Percentiles rank a stretch among this genome's conserved stretches.
Evolutionary conservation across 148 eudicot genomes (phyloP).

Genomic region (Talinum fruticosum): DNA sequence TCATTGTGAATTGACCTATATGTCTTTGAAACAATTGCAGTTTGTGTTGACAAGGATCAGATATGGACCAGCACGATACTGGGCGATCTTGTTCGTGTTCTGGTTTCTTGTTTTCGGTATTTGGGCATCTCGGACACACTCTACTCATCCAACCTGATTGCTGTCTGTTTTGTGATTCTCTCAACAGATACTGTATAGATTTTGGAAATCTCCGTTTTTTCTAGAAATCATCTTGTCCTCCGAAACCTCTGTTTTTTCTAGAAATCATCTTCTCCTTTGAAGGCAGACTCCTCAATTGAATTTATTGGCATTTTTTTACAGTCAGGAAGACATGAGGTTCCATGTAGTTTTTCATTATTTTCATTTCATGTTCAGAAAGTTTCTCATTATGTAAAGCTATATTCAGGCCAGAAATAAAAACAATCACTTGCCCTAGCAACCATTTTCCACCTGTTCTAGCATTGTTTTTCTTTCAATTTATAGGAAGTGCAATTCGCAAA

Average conservation of each 20-base stretch:
- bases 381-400: background rate
- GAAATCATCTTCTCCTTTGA: background rate
- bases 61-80: slow-evolving; percentile 92
- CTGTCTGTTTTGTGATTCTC: slow-evolving; percentile 6
- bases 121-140: slow-evolving; percentile 91
- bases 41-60: slow-evolving; percentile 79
- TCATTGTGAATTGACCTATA: background rate
- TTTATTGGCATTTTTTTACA: background rate
- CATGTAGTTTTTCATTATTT: background rate
- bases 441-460: background rate
- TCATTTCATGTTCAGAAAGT: background rate
- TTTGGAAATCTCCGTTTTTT: background rate
- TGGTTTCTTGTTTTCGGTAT: slow-evolving; percentile 98
- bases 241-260: background rate
- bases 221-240: too few species aligned
- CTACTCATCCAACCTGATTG: slow-evolving; percentile 42
- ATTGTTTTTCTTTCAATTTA: background rate
- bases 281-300: background rate
- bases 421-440: background rate
- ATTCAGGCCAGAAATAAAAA: background rate
- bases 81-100: slow-evolving; percentile 93
- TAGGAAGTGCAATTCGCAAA: background rate
- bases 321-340: background rate
- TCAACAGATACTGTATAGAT: slow-evolving; percentile 2
- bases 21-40: slow-evolving; percentile 38